Evolutionary conservation across 2,329 filamentous ascomycete species (phyloP).

Genomic region (Fusarium sp.): DNA sequence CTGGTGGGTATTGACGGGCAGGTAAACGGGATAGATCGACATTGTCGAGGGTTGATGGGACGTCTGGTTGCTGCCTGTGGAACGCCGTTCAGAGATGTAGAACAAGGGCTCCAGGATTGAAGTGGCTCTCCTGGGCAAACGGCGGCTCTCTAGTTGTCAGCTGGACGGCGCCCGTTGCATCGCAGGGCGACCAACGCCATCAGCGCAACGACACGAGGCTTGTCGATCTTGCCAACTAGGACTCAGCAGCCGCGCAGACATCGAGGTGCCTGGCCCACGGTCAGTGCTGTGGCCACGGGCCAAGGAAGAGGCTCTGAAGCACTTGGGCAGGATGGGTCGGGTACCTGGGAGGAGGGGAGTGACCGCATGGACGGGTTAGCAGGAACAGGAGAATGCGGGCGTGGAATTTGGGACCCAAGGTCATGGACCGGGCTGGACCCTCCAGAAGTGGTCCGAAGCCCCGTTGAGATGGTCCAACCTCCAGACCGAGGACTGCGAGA

Average conservation of each 20-base stretch:
- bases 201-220: constrained; percentile 3
- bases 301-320: constrained; percentile 3
- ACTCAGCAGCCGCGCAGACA: constrained; percentile 7
- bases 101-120: not conserved
- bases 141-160: constrained; percentile 3
- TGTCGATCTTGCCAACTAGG: constrained; percentile 5
- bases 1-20: constrained; percentile 15
- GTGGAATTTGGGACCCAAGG: constrained; percentile 16
- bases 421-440: constrained; percentile 39
- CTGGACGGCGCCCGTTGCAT: constrained; percentile 10
- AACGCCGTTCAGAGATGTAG: constrained; percentile 5
- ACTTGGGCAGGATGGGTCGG: not conserved
- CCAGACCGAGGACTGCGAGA: constrained; percentile 4
- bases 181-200: constrained; percentile 6
- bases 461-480: constrained; percentile 29
- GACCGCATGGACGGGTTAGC: constrained; percentile 7
- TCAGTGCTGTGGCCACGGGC: not conserved
- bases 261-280: not conserved
- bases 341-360: constrained; percentile 6
- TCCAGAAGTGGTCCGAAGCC: constrained; percentile 33
- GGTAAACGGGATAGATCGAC: constrained; percentile 38
- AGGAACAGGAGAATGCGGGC: constrained; percentile 4
- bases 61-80: constrained; percentile 18
- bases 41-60: constrained; percentile 23
- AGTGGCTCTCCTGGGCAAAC: constrained; percentile 11